A percentile compares a stretch with the other conserved stretches of the same genome.
phyloP scores from a whole-genome alignment of 768 basidiomycete genomes.

The Russula lepida region DNA sequence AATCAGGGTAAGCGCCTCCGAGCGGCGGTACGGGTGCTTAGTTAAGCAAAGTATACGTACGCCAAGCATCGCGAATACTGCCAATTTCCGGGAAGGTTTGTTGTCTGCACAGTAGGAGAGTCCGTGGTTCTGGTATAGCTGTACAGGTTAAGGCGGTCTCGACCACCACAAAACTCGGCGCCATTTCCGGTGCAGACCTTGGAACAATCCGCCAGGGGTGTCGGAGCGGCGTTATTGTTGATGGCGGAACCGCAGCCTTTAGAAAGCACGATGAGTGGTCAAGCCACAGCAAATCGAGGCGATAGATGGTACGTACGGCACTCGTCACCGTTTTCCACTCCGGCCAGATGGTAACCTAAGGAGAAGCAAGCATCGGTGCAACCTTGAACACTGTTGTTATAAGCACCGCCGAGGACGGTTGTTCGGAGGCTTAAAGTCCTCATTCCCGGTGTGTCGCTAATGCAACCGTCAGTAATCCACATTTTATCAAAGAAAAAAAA shows the following conservation, averaged over 20 bases:
- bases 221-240: slow-evolving; percentile 39
- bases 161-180: slow-evolving; percentile 66
- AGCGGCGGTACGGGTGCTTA: not conserved
- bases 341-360: slow-evolving; percentile 35
- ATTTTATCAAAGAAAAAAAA: not conserved
- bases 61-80: slow-evolving; percentile 56
- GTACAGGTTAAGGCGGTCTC: slow-evolving; percentile 55
- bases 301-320: slow-evolving; percentile 37
- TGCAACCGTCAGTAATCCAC: slow-evolving; percentile 1
- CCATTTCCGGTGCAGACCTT: slow-evolving; percentile 59
- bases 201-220: slow-evolving; percentile 45
- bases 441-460: slow-evolving; percentile 29
- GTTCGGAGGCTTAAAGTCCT: slow-evolving; percentile 30
- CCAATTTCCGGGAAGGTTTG: slow-evolving; percentile 57
- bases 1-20: not conserved
- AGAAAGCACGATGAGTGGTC: not conserved
- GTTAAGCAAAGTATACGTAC: slow-evolving; percentile 30
- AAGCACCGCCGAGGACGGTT: slow-evolving; percentile 28
- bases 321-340: slow-evolving; percentile 39
- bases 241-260: slow-evolving; percentile 45
- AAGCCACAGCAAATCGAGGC: not conserved
- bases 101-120: slow-evolving; percentile 45
- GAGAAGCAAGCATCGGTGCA: slow-evolving; percentile 57
- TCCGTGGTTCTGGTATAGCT: slow-evolving; percentile 56
- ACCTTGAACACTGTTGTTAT: slow-evolving; percentile 42